Base-by-base conservation (phyloP, 2,329 filamentous ascomycete species). In the Fusarium tuaranense region DNA sequence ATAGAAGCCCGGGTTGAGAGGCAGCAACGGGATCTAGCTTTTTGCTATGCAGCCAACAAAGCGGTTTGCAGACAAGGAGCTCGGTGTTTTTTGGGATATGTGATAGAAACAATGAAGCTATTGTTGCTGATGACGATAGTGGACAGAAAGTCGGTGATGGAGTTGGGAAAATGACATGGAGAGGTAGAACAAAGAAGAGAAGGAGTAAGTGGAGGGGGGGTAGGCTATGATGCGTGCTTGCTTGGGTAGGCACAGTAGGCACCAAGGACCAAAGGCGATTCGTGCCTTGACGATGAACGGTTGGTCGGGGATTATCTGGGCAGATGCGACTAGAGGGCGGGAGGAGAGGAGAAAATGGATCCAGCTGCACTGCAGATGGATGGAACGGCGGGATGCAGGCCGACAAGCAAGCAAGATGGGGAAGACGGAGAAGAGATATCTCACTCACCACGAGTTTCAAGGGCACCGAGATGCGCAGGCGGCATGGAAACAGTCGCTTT, bases 401-500 rank as follows among this genome's bases (percentile, higher is more conserved):
- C 32, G 71, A 58, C 32, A 65, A 63, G 60, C 32, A 34, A 34
- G 32, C 30, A 30, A 30, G 30, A 64, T 38, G 34, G 55, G 34
- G 59, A 39, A 36, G 57, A 32, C 14, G 41, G 34, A 62, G 18
- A 25, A 41, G 18, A 60, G 18, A 60, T 70, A 41, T 68, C 60
- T 59, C 55, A 76, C 76, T 78, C 70, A 78, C 76, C 74, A 70
- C 69, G 67, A 60, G 72, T 76, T 72, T 62, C 68, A 64, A 73
- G 44, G 46, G 67, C 70, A 73, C 71, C 57, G 46, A 62, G 62
- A 75, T 67, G 72, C 64, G 66, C 71, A 63, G 73, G 71, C 72
- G 71, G 68, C 76, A 78, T 78, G 76, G 76, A 78, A 78, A 72
- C 67, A 70, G 72, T 68, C 68, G 72, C 64, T 75, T 69, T 72